These are phyloP conservation scores for Pulveroboletus sp. DNA, from an alignment of 768 basidiomycete genomes.

Conservation along the genomic window DNA sequence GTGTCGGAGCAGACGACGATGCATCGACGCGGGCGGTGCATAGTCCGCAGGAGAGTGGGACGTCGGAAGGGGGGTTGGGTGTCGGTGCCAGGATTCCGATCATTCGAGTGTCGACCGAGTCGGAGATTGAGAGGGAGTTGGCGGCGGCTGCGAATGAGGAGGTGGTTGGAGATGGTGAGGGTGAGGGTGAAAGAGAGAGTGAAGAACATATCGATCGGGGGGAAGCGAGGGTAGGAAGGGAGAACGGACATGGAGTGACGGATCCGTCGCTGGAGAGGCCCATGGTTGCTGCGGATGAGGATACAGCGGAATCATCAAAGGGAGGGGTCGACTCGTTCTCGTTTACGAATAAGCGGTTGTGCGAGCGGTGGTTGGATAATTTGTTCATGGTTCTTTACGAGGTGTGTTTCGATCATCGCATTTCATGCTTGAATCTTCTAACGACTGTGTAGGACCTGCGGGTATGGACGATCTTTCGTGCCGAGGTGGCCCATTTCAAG, in stretches of 20 bases:
- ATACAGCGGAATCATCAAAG: conserved; percentile 20
- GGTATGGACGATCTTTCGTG: conserved; percentile 98
- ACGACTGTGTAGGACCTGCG: conserved; percentile 69
- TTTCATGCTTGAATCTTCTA: too few species aligned
- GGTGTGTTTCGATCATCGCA: conserved; percentile 44
- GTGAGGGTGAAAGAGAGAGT: neutral
- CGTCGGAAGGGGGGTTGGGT: conserved; percentile 26
- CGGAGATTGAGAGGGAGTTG: conserved; percentile 48
- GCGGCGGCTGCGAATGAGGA: conserved; percentile 29
- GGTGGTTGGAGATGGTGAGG: neutral
- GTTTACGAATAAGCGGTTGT: conserved; percentile 94
- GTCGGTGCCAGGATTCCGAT: conserved; percentile 46
- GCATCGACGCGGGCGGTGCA: conserved; percentile 67
- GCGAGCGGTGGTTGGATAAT: conserved; percentile 97
- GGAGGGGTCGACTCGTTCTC: conserved; percentile 66
- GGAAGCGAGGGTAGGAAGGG: conserved; percentile 26
- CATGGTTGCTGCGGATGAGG: conserved; percentile 36
- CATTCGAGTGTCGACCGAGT: conserved; percentile 78
- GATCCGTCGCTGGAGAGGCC: conserved; percentile 40
- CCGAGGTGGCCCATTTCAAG: conserved; percentile 98
- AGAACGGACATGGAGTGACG: conserved; percentile 13
- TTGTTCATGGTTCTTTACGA: conserved; percentile 98
- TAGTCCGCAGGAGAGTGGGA: conserved; percentile 25
- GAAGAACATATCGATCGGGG: too few species aligned
- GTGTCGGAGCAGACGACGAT: conserved; percentile 58